Percentiles rank a stretch among this genome's conserved stretches.
Conservation (phyloP, 805 yeast genomes). For the Candida tibetensis region DNA sequence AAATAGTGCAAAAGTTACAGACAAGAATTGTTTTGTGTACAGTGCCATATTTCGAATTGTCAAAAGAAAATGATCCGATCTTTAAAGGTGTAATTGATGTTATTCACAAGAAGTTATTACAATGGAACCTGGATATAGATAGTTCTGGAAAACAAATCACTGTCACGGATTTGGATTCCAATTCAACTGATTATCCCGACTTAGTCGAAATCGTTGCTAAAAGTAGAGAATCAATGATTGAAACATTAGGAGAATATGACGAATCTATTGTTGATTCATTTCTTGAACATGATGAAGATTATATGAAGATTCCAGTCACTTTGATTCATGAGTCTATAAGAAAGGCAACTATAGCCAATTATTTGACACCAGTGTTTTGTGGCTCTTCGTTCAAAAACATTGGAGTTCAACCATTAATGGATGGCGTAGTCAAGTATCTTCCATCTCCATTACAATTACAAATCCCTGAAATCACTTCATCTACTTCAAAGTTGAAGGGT, state of each 20-base stretch:
- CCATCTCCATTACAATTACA: conserved; percentile 76
- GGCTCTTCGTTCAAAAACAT: conserved; percentile 91
- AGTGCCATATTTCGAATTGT: conserved; percentile 61
- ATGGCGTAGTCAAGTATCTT: conserved; percentile 71
- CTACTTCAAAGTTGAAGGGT: conserved; percentile 15
- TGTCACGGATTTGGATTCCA: conserved; percentile 38
- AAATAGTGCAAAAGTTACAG: conserved; percentile 69
- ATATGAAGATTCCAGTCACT: conserved; percentile 57
- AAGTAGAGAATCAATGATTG: conserved; percentile 75
- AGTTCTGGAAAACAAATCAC: conserved; percentile 50
- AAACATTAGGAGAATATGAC: conserved; percentile 79
- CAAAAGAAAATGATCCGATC: conserved; percentile 29
- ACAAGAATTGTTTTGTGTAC: conserved; percentile 75
- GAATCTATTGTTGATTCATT: conserved; percentile 75
- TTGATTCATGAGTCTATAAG: conserved; percentile 61
- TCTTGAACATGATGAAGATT: conserved; percentile 67
- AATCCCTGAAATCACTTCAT: conserved; percentile 51
- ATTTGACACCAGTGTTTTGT: conserved; percentile 77
- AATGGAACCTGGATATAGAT: conserved; percentile 44
- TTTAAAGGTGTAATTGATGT: conserved; percentile 80
- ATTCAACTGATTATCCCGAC: conserved; percentile 20
- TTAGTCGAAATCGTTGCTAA: conserved; percentile 45
- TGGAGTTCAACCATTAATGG: conserved; percentile 93
- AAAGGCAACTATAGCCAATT: conserved; percentile 54
- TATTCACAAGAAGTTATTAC: conserved; percentile 55